These are phyloP conservation scores for Tylopilus cervinicoccineus DNA, from an alignment of 768 basidiomycete genomes.

Conservation along the genomic window DNA sequence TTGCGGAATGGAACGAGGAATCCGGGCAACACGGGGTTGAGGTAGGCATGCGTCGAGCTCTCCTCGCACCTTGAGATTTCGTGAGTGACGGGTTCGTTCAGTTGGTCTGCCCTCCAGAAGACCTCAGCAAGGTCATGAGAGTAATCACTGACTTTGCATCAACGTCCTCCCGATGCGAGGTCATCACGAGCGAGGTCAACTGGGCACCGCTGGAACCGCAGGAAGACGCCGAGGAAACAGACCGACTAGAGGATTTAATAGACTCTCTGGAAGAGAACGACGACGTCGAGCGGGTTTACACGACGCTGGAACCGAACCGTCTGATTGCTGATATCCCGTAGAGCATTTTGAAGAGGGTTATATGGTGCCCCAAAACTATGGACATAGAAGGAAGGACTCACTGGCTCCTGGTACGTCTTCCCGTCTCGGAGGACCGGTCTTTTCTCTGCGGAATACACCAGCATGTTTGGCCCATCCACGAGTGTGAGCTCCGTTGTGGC, in stretches of 20 bases:
- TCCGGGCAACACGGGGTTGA: constrained; percentile 32
- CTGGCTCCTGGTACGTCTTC: no score
- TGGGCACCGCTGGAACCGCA: constrained; percentile 48
- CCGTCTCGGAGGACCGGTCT: neutral
- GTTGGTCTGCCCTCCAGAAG: constrained; percentile 44
- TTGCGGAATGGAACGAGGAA: constrained; percentile 37
- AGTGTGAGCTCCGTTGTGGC: neutral
- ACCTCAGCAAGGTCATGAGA: constrained; percentile 36
- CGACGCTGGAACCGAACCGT: constrained; percentile 39
- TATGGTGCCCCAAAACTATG: neutral
- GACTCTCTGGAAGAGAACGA: constrained; percentile 53
- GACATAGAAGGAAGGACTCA: neutral
- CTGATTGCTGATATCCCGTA: constrained; percentile 22
- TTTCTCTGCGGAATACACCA: neutral
- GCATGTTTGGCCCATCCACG: neutral
- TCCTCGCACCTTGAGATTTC: neutral
- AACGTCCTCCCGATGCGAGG: constrained; percentile 31
- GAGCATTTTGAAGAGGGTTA: constrained; percentile 5
- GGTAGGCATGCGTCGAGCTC: constrained; percentile 21
- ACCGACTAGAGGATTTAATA: constrained; percentile 41
- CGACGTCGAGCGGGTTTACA: constrained; percentile 59
- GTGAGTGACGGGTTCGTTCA: constrained; percentile 16
- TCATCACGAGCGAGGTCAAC: constrained; percentile 48
- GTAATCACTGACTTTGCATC: constrained; percentile 26
- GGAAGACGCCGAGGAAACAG: constrained; percentile 35